Conservation (phyloP, 176 grass and related monocot genomes). For the Canna indica region DNA sequence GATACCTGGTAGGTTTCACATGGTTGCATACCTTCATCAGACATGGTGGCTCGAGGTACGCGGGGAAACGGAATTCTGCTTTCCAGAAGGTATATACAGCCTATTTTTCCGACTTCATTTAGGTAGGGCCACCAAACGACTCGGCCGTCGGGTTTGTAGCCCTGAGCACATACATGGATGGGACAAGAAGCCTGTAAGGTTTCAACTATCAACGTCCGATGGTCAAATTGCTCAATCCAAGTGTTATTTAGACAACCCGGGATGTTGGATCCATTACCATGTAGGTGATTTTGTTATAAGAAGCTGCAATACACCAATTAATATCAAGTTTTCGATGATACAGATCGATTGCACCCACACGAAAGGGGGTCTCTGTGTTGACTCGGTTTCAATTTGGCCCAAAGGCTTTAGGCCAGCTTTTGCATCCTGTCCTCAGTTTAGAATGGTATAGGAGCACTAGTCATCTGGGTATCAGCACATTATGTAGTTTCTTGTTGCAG, state of each 20-base stretch:
- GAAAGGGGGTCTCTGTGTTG: slow-evolving; percentile 80
- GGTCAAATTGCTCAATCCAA: slow-evolving; percentile 51
- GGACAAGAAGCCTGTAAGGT: slow-evolving; percentile 72
- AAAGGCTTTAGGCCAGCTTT: slow-evolving; percentile 48
- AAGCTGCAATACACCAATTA: slow-evolving; percentile 38
- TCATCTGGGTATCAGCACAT: too few relatives aligned
- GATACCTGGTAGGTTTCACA: slow-evolving; percentile 58
- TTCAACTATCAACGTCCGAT: slow-evolving; percentile 70
- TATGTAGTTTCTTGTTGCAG: neutral
- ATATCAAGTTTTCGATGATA: slow-evolving; percentile 86
- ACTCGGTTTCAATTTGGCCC: slow-evolving; percentile 61
- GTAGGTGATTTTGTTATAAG: slow-evolving; percentile 62
- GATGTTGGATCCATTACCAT: slow-evolving; percentile 79
- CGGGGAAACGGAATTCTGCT: slow-evolving; percentile 80
- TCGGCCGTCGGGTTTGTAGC: slow-evolving; percentile 65
- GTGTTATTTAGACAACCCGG: slow-evolving; percentile 53
- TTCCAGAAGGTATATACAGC: slow-evolving; percentile 67
- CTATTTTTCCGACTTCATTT: slow-evolving; percentile 78
- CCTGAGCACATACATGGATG: slow-evolving; percentile 75
- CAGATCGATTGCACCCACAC: slow-evolving; percentile 96
- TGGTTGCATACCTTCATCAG: slow-evolving; percentile 87
- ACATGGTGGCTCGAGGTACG: slow-evolving; percentile 96
- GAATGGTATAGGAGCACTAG: neutral
- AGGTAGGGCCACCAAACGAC: slow-evolving; percentile 50
- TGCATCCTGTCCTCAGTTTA: slow-evolving; percentile 13